Base-by-base conservation (phyloP, 257 asterid species). In the Fraxinus pennsylvanica region DNA sequence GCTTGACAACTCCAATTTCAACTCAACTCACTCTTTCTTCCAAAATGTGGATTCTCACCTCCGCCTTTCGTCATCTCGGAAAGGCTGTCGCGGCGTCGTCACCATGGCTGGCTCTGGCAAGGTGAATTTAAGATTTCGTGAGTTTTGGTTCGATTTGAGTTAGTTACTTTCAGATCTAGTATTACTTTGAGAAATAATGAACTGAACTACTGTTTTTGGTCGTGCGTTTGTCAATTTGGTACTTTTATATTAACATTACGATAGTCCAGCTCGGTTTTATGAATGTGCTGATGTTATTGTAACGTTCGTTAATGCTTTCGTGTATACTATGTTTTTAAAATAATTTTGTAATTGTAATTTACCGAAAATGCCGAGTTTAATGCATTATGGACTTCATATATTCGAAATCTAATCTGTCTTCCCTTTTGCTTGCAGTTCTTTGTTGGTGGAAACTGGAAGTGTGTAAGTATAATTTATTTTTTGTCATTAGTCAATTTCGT, bases 371-470 rank as follows among this genome's bases (percentile, higher is more conserved):
- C 54, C 54, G 14, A 75, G 67, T 21, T 41, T 21, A 50, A 29
- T 9, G 29, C 9, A 6, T n/a, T 33, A 0, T 6, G 43, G 15
- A 43, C 68, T 47, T 70, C 80, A 65, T 67, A 21, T 25, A 68
- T 82, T 81, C 76, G 30, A 12, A 32, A 45, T 33, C 43, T 82
- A 59, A 85, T 73, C 74, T 7, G 35, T 73, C 70, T 71, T 45
- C n/a, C 52, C 6, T 78, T 75, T 80, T 71, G 78, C 68, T 84
- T 90, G 97, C 99, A 96, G 98, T 96, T 93, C 90, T 93, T 96
- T 76, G 99, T 96, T 84, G 99, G 99, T 76, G 99, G 99, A 75
- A 96, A 96, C 78, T 96, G 99, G 98, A 96, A 96, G 82, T 96
- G 99, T 84, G 99, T 93, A 91, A 96, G 99, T 92, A 84, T 54